Conservation (phyloP, 192 early-diverging fungal species). For the Linnemannia hyalina region DNA sequence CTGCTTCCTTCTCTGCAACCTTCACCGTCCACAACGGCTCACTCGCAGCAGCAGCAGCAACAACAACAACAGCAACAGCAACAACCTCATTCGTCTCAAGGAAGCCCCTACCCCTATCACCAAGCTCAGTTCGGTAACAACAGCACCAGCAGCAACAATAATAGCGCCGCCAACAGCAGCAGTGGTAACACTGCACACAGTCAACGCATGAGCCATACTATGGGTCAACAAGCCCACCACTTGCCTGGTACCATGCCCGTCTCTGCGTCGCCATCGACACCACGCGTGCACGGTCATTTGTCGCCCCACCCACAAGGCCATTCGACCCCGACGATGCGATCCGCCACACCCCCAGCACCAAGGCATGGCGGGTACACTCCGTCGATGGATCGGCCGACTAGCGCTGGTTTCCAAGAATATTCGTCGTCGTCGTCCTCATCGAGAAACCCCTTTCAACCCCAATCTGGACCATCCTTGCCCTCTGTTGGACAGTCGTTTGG, state of each 20-base stretch:
- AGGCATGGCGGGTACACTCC: slow-evolving; percentile 6
- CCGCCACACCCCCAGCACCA: slow-evolving; percentile 31
- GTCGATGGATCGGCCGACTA: slow-evolving; percentile 14
- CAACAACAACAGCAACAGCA: slow-evolving; percentile 1
- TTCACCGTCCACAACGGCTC: not conserved
- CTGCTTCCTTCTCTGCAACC: slow-evolving; percentile 10
- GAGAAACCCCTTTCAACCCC: slow-evolving; percentile 24
- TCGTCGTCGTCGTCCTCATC: not conserved
- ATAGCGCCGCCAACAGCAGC: not conserved
- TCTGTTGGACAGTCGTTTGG: not conserved
- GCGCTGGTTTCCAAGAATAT: slow-evolving; percentile 19
- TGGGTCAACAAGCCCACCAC: slow-evolving; percentile 17
- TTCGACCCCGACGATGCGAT: slow-evolving; percentile 8
- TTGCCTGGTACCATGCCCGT: slow-evolving; percentile 12
- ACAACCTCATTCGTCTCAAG: not conserved
- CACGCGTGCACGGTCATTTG: slow-evolving; percentile 17
- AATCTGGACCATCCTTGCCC: slow-evolving; percentile 2
- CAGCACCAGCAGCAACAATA: slow-evolving; percentile 4
- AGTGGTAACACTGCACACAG: not conserved
- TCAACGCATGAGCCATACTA: slow-evolving; percentile 23
- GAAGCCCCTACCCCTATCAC: not conserved
- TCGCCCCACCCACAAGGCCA: slow-evolving; percentile 22
- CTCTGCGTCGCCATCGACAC: slow-evolving; percentile 8
- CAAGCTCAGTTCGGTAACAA: not conserved
- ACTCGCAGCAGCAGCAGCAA: not conserved